Evolutionary conservation across 1,139 yeast species (phyloP).

Genomic region (Zygosaccharomyces pseudobailii): DNA sequence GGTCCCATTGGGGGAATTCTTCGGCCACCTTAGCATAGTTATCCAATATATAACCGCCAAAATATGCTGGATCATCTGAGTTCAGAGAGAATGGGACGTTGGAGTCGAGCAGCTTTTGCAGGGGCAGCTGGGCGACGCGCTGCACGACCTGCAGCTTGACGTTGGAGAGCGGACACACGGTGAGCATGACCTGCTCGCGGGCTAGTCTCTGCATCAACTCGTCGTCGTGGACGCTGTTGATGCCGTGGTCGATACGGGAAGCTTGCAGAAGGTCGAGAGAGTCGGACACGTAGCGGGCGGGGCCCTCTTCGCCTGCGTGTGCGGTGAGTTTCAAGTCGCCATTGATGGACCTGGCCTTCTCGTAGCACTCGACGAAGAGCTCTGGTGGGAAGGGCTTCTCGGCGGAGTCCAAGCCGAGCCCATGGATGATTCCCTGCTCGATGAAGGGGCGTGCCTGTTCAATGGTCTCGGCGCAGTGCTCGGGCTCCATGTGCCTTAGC

Average conservation of each 20-base stretch:
- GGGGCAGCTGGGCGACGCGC: slow-evolving; percentile 61
- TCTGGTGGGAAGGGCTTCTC: slow-evolving; percentile 74
- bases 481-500: slow-evolving; percentile 64
- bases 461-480: slow-evolving; percentile 53
- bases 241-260: slow-evolving; percentile 75
- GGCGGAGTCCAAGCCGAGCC: slow-evolving; percentile 71
- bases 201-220: slow-evolving; percentile 54
- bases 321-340: slow-evolving; percentile 63
- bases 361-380: slow-evolving; percentile 58
- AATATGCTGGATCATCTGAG: slow-evolving; percentile 84
- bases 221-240: slow-evolving; percentile 53
- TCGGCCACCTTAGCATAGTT: slow-evolving; percentile 64
- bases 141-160: slow-evolving; percentile 69
- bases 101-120: slow-evolving; percentile 51
- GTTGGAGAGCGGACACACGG: slow-evolving; percentile 74
- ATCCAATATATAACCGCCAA: slow-evolving; percentile 76
- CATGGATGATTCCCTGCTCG: slow-evolving; percentile 55
- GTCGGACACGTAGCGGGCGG: slow-evolving; percentile 53
- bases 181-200: slow-evolving; percentile 48
- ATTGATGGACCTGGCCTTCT: slow-evolving; percentile 41
- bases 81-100: slow-evolving; percentile 71
- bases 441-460: slow-evolving; percentile 48
- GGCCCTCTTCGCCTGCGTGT: slow-evolving; percentile 88
- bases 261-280: slow-evolving; percentile 57
- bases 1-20: slow-evolving; percentile 51